Conservation (phyloP, 2,329 filamentous ascomycete genomes). For the Ophiosphaerella herpotricha region DNA sequence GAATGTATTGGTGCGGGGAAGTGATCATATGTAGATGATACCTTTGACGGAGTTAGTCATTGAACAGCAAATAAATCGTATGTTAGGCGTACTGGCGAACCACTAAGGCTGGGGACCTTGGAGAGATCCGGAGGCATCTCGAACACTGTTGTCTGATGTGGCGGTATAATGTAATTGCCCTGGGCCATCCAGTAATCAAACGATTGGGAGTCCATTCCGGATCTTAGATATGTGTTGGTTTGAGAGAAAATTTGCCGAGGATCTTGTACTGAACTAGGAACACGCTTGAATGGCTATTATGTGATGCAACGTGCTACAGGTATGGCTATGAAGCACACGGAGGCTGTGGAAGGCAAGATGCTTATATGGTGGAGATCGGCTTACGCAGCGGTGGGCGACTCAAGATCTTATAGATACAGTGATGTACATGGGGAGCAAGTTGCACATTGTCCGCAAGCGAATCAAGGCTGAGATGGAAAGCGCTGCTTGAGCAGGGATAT, state of each 20-base stretch:
- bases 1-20: conserved; percentile 39
- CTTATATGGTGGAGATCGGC: conserved; percentile 32
- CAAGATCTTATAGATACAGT: conserved; percentile 44
- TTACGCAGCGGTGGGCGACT: conserved; percentile 37
- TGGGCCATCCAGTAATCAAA: conserved; percentile 47
- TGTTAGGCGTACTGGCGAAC: conserved; percentile 41
- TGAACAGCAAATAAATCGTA: background rate
- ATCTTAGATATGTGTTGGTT: conserved; percentile 4
- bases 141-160: conserved; percentile 39
- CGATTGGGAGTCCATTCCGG: conserved; percentile 42
- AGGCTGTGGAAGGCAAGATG: conserved; percentile 17
- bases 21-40: conserved; percentile 45
- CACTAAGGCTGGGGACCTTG: conserved; percentile 45
- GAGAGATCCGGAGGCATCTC: conserved; percentile 41
- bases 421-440: conserved; percentile 9
- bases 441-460: conserved; percentile 25
- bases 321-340: conserved; percentile 3
- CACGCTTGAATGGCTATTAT: background rate
- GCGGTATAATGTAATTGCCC: conserved; percentile 34
- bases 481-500: conserved; percentile 27
- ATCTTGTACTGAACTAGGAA: conserved; percentile 6
- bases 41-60: conserved; percentile 22
- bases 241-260: conserved; percentile 10
- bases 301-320: conserved; percentile 2
- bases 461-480: conserved; percentile 25